These are phyloP conservation scores for Cladophialophora immunda DNA, from an alignment of 2,329 filamentous ascomycete species.

Conservation along the genomic window DNA sequence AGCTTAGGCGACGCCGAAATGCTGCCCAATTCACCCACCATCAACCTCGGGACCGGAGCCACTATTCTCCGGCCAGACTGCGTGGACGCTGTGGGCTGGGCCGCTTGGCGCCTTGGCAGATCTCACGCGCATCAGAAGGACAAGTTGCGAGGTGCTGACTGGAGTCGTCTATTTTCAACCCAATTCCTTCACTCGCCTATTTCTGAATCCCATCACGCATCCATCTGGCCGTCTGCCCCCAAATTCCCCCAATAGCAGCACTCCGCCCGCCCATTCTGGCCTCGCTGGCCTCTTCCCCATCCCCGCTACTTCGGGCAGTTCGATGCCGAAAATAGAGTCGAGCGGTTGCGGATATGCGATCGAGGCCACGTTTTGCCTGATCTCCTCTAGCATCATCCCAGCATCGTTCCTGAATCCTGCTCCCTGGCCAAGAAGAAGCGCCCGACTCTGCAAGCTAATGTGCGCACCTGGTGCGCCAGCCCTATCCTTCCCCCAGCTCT, in stretches of 20 bases:
- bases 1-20: constrained; percentile 10
- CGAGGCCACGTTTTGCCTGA: constrained; percentile 20
- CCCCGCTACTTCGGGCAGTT: constrained; percentile 20
- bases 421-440: constrained; percentile 16
- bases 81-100: neutral
- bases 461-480: constrained; percentile 7
- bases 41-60: neutral
- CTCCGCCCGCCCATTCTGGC: constrained; percentile 16
- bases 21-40: neutral
- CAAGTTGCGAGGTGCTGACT: neutral
- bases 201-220: constrained; percentile 1
- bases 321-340: constrained; percentile 30
- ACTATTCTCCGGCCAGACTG: constrained; percentile 12
- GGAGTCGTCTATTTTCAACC: constrained; percentile 9
- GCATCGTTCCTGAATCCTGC: constrained; percentile 15
- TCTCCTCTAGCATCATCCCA: constrained; percentile 15
- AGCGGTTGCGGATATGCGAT: constrained; percentile 25
- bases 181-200: constrained; percentile 4
- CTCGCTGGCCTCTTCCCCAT: constrained; percentile 16
- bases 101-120: neutral
- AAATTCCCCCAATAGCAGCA: constrained; percentile 21
- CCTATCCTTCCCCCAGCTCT: constrained; percentile 20
- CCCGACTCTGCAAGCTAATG: constrained; percentile 13
- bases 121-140: neutral
- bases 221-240: constrained; percentile 5